Base-by-base conservation (phyloP, 2,329 filamentous ascomycete species). In the Aureobasidium vineae region DNA sequence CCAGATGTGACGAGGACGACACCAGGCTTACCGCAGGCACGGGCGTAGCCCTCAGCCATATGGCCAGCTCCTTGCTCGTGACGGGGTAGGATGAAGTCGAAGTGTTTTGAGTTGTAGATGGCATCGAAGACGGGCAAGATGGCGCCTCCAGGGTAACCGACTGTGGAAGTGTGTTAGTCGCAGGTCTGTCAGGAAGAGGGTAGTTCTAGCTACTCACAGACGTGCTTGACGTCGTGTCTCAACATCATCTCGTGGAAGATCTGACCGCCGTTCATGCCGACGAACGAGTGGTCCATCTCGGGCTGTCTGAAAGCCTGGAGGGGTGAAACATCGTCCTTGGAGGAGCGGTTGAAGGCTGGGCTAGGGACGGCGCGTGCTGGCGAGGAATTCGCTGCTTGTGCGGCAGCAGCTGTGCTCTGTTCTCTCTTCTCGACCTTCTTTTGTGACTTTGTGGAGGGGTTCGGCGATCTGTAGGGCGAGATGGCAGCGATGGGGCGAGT, bases 181-280 rank as follows among this genome's bases (percentile, higher is more conserved):
- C 33, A 8, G 21, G 33, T 11, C 15, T 36, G 33, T 16, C 7
- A 31, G 15, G 1, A 21, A 43, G 15, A 28, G 8, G 7, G 59
- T 31, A 19, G 31, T 31, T 15, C 11, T 1, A 16, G 41, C 72
- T 69, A 88, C 91, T 76, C 84, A 96, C 92, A 98, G 75, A 98
- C 86, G 78, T 97, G 92, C 82, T 97, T 95, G 66, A 99, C 94
- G 72, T 84, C 86, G 73, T 94, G 90, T 75, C 94, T 86, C 69
- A 96, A 84, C 93, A 99, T 97, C 94, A 98, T 98, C 81, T 98
- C 94, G 79, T 98, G 93, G 80, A 98, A 97, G 73, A 98, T 97
- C 79, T 97, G 89, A 76, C 95, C 95, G 76, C 95, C 94, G 59
- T 88, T 96, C 84, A 93, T 94, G 70, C 94, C 94, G 75, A 98